Base-by-base conservation (phyloP, 768 basidiomycete genomes). In the Suillus variegatus region DNA sequence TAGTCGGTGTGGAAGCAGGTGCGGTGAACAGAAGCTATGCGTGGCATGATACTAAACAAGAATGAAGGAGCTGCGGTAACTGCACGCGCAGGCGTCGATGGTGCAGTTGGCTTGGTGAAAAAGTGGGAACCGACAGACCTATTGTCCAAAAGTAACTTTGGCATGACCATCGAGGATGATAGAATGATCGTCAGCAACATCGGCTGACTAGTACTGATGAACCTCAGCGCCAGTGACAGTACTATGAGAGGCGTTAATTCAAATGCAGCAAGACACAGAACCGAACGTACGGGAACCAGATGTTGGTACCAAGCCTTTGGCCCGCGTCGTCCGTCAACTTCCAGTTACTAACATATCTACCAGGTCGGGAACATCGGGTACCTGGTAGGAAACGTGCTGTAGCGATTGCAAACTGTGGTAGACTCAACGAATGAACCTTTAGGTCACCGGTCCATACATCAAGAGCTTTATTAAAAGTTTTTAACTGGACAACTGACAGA, bases 341-440 rank as follows among this genome's bases (percentile, higher is more conserved):
- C 91, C 92, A 95, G 70, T 91, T 92, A 60, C 90, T 85, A 64
- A 89, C 84, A 76, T 93, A 93, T 62, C 85, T 82, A 14, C 92
- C 92, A 3, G 4, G 28, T 32, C 28, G 28, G 90, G 83, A 14
- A 73, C 69, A 54, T 93, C 92, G 14, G 94, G 94, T 16, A 92
- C 93, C 86, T 89, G 56, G 32, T 35, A 25, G 25, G 3, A 3
- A 32, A 49, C 12, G 75, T 57, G 51, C 55, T 14, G 9, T 35
- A 32, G 49, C 47, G 12, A 32, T 9, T 18, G 38, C 18, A 55
- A 6, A 4, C 13, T 43, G 14, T 38, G 41, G 25, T 25, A 41
- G 16, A 58, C 6, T n/a, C n/a, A 28, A 52, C 38, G 2, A 25
- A 72, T 82, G 36, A 67, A 86, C 88, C 83, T 92, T 94, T 73